phyloP scores from a whole-genome alignment of 345 rosid genomes.

The Punica granatum region DNA sequence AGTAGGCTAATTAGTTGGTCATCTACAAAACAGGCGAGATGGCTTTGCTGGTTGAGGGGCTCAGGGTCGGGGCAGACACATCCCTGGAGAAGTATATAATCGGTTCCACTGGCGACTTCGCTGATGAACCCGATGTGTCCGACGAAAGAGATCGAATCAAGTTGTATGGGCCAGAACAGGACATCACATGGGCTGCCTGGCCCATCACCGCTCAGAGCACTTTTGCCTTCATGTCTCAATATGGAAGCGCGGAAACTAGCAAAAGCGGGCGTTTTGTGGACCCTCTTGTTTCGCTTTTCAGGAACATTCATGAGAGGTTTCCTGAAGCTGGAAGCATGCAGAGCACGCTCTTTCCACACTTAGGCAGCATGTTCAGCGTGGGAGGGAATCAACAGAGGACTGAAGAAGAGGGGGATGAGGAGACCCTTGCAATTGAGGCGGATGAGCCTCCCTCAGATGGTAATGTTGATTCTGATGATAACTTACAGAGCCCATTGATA shows the following conservation, averaged over 20 bases:
- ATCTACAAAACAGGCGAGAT: slow-evolving; percentile 71
- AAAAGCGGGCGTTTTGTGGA: slow-evolving; percentile 50
- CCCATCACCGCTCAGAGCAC: slow-evolving; percentile 71
- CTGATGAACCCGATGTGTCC: slow-evolving; percentile 55
- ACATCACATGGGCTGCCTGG: slow-evolving; percentile 77
- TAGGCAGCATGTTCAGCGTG: slow-evolving; percentile 95
- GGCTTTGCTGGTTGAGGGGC: slow-evolving; percentile 96
- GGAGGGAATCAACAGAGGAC: slow-evolving; percentile 62
- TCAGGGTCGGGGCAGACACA: slow-evolving; percentile 74
- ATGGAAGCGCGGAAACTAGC: slow-evolving; percentile 48
- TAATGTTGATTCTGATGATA: slow-evolving; percentile 56
- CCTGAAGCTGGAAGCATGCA: slow-evolving; percentile 81
- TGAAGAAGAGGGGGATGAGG: slow-evolving; percentile 85
- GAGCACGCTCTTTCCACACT: slow-evolving; percentile 84
- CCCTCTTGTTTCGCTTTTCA: slow-evolving; percentile 86
- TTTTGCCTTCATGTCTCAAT: slow-evolving; percentile 54
- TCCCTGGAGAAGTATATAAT: slow-evolving; percentile 87
- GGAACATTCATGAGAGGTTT: slow-evolving; percentile 79
- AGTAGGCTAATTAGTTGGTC: neutral
- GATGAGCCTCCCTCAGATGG: slow-evolving; percentile 70
- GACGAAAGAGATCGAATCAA: slow-evolving; percentile 68
- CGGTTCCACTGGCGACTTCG: slow-evolving; percentile 49
- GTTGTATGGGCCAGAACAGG: slow-evolving; percentile 83
- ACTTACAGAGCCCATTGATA: slow-evolving; percentile 79
- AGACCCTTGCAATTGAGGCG: slow-evolving; percentile 58